A percentile compares a stretch with the other conserved stretches of the same genome.
Evolutionary conservation across 345 rosid species (phyloP).

Genomic region (Carallia pectinifolia): DNA sequence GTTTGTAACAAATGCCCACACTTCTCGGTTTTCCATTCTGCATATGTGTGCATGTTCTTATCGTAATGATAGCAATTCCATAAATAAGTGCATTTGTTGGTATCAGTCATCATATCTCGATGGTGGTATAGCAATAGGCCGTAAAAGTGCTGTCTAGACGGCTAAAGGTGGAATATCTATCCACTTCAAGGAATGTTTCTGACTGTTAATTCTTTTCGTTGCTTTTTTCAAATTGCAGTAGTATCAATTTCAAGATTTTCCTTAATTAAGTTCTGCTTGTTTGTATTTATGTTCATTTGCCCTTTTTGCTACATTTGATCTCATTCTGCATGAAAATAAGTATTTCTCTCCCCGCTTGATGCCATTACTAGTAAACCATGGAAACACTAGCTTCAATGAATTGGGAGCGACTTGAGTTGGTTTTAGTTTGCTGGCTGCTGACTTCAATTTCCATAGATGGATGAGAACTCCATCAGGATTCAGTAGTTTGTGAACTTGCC

Average conservation of each 20-base stretch:
- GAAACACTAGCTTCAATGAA: not conserved
- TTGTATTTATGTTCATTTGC: not conserved
- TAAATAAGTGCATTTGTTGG: too few relatives aligned
- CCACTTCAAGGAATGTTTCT: not conserved
- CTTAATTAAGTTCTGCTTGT: not conserved
- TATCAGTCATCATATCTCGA: too few relatives aligned
- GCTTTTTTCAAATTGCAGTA: too few relatives aligned
- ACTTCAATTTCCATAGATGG: not conserved
- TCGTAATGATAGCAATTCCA: too few relatives aligned
- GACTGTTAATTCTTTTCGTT: too few relatives aligned
- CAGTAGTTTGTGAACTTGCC: too few relatives aligned
- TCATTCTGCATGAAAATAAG: not conserved
- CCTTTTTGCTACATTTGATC: not conserved
- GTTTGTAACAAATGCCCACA: not conserved
- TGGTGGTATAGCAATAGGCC: not conserved
- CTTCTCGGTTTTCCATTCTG: not conserved
- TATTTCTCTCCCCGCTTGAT: not conserved
- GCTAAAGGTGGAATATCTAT: not conserved
- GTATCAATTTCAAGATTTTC: too few relatives aligned
- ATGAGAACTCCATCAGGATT: not conserved
- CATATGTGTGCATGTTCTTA: too few relatives aligned
- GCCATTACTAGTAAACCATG: not conserved
- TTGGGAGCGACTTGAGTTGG: not conserved
- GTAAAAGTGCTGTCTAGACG: not conserved
- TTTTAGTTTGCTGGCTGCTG: not conserved